A percentile compares a stretch with the other conserved stretches of the same genome.
Conservation (phyloP, 148 eudicot genomes). For the Amaranthus palmeri region DNA sequence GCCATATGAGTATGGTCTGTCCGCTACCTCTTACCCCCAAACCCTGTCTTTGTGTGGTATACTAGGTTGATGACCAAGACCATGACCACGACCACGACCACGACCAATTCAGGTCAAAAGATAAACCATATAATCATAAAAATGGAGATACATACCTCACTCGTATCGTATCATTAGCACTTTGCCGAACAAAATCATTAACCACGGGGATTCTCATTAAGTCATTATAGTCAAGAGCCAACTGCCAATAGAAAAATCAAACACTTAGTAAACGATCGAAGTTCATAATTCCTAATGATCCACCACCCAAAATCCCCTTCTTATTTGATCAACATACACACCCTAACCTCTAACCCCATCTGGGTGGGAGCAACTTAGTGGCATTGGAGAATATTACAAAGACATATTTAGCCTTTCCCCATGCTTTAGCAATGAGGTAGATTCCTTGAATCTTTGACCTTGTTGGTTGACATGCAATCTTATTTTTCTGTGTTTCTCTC, state of each 20-base stretch:
- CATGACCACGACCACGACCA: neutral
- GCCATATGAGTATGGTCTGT: too few species aligned
- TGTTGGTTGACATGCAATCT: too few species aligned
- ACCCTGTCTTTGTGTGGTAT: too few species aligned
- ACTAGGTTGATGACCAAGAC: neutral
- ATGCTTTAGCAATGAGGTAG: too few species aligned
- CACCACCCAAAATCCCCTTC: neutral
- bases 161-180: conserved; percentile 22
- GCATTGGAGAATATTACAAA: too few species aligned
- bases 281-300: neutral
- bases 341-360: too few species aligned
- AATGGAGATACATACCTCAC: conserved; percentile 42
- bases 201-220: conserved; percentile 57
- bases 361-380: too few species aligned
- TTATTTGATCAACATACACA: neutral
- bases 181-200: conserved; percentile 36
- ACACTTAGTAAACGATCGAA: neutral
- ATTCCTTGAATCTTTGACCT: too few species aligned
- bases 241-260: conserved; percentile 37
- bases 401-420: too few species aligned
- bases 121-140: neutral
- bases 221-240: conserved; percentile 79
- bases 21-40: too few species aligned
- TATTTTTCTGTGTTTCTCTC: too few species aligned
- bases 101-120: neutral